Evolutionary conservation across 176 grass and related monocot genomes (phyloP).

Genomic region (Ananas comosus): DNA sequence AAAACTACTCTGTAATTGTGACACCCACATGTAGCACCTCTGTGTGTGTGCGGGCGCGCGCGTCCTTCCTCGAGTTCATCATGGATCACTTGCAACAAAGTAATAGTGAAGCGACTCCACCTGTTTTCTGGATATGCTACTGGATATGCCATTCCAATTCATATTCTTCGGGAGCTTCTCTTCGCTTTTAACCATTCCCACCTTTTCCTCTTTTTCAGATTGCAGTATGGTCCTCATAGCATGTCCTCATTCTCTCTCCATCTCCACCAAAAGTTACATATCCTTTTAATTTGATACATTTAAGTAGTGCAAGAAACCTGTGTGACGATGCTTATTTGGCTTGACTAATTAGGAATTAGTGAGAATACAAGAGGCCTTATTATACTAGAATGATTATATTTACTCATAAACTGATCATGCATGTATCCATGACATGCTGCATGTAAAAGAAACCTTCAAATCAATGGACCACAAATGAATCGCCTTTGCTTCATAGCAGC

Average conservation of each 20-base stretch:
- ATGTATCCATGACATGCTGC: not conserved
- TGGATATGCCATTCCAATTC: constrained; percentile 5
- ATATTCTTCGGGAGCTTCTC: constrained; percentile 7
- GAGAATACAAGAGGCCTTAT: not conserved
- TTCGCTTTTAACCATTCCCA: not conserved
- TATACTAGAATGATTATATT: not conserved
- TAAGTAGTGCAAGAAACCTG: no score
- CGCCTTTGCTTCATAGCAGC: not conserved
- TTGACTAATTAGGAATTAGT: no score
- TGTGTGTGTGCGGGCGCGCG: no score
- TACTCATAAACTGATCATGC: not conserved
- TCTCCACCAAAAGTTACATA: not conserved
- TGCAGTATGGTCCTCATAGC: not conserved
- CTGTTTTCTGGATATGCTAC: constrained; percentile 21
- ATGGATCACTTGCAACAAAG: not conserved
- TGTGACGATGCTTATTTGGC: no score
- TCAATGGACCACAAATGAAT: not conserved
- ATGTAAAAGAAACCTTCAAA: not conserved
- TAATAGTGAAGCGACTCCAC: not conserved
- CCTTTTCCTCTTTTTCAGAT: not conserved
- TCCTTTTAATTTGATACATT: no score
- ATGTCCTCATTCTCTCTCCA: not conserved
- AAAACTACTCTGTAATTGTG: constrained; percentile 3
- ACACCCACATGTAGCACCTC: not conserved
- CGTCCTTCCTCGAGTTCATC: not conserved